phyloP scores from a whole-genome alignment of 805 yeast genomes.

The Kodamaea laetipori region DNA sequence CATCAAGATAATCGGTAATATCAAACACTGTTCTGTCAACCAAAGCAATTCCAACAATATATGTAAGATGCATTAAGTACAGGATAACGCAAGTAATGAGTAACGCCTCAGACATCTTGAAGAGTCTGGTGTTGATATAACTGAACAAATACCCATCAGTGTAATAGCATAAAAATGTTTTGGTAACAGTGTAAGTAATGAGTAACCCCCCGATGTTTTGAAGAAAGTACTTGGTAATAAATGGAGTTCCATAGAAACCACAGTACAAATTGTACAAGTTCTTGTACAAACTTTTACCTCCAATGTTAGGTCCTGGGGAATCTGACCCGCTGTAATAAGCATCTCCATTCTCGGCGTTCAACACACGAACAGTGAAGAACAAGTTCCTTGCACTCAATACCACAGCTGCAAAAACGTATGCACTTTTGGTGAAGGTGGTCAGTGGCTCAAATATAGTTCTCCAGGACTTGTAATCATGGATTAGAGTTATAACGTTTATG shows the following conservation, averaged over 20 bases:
- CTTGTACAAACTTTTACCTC: slow-evolving; percentile 14
- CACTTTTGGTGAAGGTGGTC: slow-evolving; percentile 24
- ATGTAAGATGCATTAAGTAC: slow-evolving; percentile 63
- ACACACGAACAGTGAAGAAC: slow-evolving; percentile 21
- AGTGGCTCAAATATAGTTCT: slow-evolving; percentile 30
- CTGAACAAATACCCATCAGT: slow-evolving; percentile 18
- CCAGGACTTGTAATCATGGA: slow-evolving; percentile 26
- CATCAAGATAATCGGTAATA: slow-evolving; percentile 49
- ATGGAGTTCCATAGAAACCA: slow-evolving; percentile 32
- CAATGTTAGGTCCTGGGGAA: not conserved
- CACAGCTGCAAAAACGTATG: slow-evolving; percentile 26
- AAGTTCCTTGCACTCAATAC: slow-evolving; percentile 34
- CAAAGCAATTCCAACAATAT: slow-evolving; percentile 62
- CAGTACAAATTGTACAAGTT: slow-evolving; percentile 32
- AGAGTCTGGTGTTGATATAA: slow-evolving; percentile 21
- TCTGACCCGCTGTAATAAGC: not conserved
- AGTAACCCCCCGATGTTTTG: slow-evolving; percentile 22
- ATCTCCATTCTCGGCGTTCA: slow-evolving; percentile 7
- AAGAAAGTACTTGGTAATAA: slow-evolving; percentile 24
- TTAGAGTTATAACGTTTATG: slow-evolving; percentile 22
- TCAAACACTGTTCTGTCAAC: slow-evolving; percentile 69
- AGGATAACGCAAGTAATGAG: slow-evolving; percentile 55
- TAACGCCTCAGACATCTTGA: slow-evolving; percentile 25
- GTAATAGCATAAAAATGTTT: slow-evolving; percentile 12
- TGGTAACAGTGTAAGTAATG: slow-evolving; percentile 11